phyloP scores from a whole-genome alignment of 768 basidiomycete genomes.

The Hypholoma fasciculare region DNA sequence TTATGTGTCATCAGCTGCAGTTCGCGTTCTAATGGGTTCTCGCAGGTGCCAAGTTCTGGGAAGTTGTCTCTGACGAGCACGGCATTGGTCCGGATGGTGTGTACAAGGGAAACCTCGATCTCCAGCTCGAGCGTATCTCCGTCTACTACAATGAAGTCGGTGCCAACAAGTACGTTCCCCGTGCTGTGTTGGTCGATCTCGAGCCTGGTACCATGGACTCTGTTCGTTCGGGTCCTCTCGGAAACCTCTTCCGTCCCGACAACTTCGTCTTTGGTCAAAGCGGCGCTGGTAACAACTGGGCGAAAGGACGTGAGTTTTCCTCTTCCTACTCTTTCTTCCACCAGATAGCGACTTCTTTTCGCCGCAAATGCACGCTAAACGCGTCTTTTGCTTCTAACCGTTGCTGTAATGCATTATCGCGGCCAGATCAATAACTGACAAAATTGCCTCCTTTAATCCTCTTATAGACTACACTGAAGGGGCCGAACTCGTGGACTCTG shows the following conservation, averaged over 20 bases:
- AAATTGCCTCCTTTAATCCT: slow-evolving; percentile 8
- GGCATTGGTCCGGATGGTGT: slow-evolving; percentile 91
- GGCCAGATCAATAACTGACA: slow-evolving; percentile 19
- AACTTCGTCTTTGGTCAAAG: slow-evolving; percentile 99
- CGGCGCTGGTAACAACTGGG: slow-evolving; percentile 99
- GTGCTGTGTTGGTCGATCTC: slow-evolving; percentile 95
- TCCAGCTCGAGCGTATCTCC: slow-evolving; percentile 96
- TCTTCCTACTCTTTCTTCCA: slow-evolving; percentile 3
- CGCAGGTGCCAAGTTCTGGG: slow-evolving; percentile 93
- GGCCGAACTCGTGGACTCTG: slow-evolving; percentile 97
- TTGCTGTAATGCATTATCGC: slow-evolving; percentile 9
- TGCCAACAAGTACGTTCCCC: slow-evolving; percentile 96
- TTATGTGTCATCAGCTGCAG: slow-evolving; percentile 12
- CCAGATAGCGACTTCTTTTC: not conserved
- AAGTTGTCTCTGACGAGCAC: slow-evolving; percentile 98
- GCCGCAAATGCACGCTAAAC: slow-evolving; percentile 16
- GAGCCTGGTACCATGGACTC: slow-evolving; percentile 98
- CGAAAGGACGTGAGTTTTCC: slow-evolving; percentile 89
- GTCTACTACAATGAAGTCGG: slow-evolving; percentile 98
- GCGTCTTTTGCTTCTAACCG: slow-evolving; percentile 16
- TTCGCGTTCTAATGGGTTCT: slow-evolving; percentile 17
- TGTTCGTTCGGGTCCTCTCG: slow-evolving; percentile 86
- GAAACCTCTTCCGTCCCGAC: slow-evolving; percentile 93
- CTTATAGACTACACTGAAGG: slow-evolving; percentile 85
- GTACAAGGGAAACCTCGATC: slow-evolving; percentile 92